These are phyloP conservation scores for Termitomyces sp. DNA, from an alignment of 768 basidiomycete genomes.

Conservation along the genomic window DNA sequence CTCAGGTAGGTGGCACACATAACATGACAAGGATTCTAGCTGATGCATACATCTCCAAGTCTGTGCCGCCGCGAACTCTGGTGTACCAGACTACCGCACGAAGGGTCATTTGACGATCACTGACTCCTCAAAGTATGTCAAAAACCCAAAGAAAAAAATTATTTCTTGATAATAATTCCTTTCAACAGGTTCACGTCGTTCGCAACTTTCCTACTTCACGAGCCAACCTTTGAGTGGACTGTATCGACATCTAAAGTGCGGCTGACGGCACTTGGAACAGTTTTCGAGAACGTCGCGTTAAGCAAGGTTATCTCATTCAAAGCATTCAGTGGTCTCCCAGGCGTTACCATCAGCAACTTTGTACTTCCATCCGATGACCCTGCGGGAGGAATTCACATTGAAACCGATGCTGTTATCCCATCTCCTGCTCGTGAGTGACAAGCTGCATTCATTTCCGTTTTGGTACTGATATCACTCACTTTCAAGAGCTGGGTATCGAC, in stretches of 20 bases:
- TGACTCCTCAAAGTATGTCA: constrained; percentile 41
- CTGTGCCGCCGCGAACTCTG: constrained; percentile 63
- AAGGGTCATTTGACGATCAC: constrained; percentile 54
- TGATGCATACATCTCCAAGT: constrained; percentile 30
- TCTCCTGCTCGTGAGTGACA: constrained; percentile 56
- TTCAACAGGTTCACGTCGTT: constrained; percentile 55
- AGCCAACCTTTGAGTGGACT: constrained; percentile 63
- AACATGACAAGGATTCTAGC: neutral
- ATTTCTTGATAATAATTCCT: neutral
- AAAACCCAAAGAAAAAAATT: neutral
- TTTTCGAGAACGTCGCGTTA: constrained; percentile 62
- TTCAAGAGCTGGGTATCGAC: constrained; percentile 62
- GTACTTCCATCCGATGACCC: constrained; percentile 64
- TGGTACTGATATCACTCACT: constrained; percentile 12
- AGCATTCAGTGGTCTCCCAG: constrained; percentile 69
- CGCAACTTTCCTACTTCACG: constrained; percentile 62
- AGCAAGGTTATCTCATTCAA: constrained; percentile 60
- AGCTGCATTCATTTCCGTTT: neutral
- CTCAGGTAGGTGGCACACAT: constrained; percentile 34
- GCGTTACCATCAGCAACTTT: constrained; percentile 70
- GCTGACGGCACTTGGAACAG: constrained; percentile 61
- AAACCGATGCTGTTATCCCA: constrained; percentile 62
- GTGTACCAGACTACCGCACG: constrained; percentile 59
- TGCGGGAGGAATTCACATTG: constrained; percentile 66
- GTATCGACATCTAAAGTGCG: constrained; percentile 64